phyloP scores from a whole-genome alignment of 2,329 filamentous ascomycete genomes.

The Curvularia eragrostidis region DNA sequence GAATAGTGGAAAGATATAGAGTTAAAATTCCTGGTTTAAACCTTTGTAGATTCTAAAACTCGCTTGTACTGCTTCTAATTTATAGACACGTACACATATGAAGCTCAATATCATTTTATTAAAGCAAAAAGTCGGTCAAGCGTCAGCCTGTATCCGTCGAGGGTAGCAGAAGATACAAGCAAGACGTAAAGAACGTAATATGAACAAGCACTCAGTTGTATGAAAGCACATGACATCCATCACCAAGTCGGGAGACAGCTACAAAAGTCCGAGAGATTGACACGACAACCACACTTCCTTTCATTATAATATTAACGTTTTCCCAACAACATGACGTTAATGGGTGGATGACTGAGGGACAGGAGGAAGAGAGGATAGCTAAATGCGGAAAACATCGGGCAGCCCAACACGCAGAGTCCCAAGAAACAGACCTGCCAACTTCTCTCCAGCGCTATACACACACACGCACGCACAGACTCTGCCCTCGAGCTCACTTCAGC shows the following conservation, averaged over 20 bases:
- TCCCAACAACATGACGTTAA: conserved; percentile 9
- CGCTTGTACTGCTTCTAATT: too few relatives aligned
- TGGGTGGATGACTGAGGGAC: not conserved
- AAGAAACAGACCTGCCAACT: conserved; percentile 1
- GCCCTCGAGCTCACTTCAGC: not conserved
- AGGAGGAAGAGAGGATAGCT: not conserved
- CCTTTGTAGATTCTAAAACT: too few relatives aligned
- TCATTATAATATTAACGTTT: conserved; percentile 20
- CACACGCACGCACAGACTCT: not conserved
- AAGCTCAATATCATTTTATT: too few relatives aligned
- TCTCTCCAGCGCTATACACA: not conserved
- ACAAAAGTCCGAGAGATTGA: not conserved
- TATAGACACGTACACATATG: too few relatives aligned
- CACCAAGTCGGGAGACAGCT: not conserved
- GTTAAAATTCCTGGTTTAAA: not conserved
- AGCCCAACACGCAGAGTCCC: not conserved
- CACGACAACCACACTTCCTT: conserved; percentile 14
- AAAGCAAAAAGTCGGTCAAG: too few relatives aligned
- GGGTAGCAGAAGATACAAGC: not conserved
- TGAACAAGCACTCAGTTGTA: not conserved
- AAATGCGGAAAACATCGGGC: not conserved
- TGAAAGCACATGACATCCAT: not conserved
- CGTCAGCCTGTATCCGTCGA: not conserved
- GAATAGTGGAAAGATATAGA: not conserved
- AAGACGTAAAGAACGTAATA: not conserved